A percentile compares a stretch with the other conserved stretches of the same genome.
Evolutionary conservation across 1,139 yeast genomes (phyloP).

Genomic region (Debaryomycetaceae sp.): DNA sequence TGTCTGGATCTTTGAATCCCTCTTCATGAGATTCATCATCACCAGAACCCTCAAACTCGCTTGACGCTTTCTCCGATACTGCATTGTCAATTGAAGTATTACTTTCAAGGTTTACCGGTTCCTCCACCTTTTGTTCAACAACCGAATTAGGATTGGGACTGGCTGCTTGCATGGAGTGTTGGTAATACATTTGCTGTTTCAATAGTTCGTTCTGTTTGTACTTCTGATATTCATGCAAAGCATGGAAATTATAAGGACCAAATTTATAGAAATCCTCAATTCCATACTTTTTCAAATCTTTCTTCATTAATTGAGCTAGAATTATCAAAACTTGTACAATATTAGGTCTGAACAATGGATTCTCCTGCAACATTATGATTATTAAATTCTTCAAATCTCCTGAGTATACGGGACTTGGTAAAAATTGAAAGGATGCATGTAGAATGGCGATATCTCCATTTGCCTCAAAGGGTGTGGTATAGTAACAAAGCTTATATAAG

Average conservation of each 20-base stretch:
- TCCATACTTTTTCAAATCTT: slow-evolving; percentile 24
- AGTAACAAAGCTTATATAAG: slow-evolving; percentile 85
- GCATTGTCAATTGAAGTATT: neutral
- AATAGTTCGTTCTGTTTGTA: slow-evolving; percentile 36
- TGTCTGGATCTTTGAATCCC: neutral
- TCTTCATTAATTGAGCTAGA: slow-evolving; percentile 29
- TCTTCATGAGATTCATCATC: neutral
- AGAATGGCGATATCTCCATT: slow-evolving; percentile 71
- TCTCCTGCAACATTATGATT: slow-evolving; percentile 74
- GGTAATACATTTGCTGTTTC: slow-evolving; percentile 33
- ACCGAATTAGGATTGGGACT: neutral
- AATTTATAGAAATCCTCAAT: slow-evolving; percentile 37
- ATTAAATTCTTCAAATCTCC: slow-evolving; percentile 69
- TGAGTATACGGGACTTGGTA: slow-evolving; percentile 52
- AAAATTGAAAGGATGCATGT: slow-evolving; percentile 63
- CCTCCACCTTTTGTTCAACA: neutral
- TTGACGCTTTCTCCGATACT: neutral
- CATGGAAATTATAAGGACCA: slow-evolving; percentile 45
- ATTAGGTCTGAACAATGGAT: slow-evolving; percentile 81
- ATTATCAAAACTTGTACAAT: slow-evolving; percentile 61
- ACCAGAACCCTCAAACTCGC: neutral
- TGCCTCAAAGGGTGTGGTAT: slow-evolving; percentile 88
- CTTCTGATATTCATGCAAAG: slow-evolving; percentile 43
- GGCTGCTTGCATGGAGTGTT: slow-evolving; percentile 14
- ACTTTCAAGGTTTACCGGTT: neutral